Conservation (phyloP, 1,139 yeast genomes). For the Yamadazyma triangularis region DNA sequence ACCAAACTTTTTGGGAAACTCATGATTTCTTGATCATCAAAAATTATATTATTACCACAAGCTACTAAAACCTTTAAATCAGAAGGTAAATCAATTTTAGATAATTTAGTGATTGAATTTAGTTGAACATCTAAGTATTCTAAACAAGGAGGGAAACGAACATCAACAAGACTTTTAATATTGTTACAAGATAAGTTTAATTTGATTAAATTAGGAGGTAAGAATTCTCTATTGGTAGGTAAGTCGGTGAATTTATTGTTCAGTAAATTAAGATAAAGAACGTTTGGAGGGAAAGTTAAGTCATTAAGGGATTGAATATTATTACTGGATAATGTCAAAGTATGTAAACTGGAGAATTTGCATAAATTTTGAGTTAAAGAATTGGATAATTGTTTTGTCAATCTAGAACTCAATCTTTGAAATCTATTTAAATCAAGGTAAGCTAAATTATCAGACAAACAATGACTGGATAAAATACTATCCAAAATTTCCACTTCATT, state of each 20-base stretch:
- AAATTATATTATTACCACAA: slow-evolving; percentile 14
- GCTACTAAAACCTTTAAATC: slow-evolving; percentile 13
- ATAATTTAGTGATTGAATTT: slow-evolving; percentile 12
- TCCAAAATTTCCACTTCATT: slow-evolving; percentile 6
- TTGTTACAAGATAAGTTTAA: slow-evolving; percentile 15
- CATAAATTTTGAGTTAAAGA: slow-evolving; percentile 5
- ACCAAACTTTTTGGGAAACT: slow-evolving; percentile 12
- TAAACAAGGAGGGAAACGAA: slow-evolving; percentile 11
- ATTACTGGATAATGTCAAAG: slow-evolving; percentile 12
- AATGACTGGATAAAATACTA: slow-evolving; percentile 5
- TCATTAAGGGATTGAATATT: slow-evolving; percentile 7
- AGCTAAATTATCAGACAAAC: slow-evolving; percentile 8
- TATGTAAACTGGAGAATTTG: slow-evolving; percentile 9
- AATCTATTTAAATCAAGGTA: slow-evolving; percentile 13
- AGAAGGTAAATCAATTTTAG: slow-evolving; percentile 10
- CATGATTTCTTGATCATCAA: slow-evolving; percentile 11
- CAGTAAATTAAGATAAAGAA: slow-evolving; percentile 11
- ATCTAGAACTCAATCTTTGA: slow-evolving; percentile 8
- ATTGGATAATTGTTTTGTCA: slow-evolving; percentile 3
- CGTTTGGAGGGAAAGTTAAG: slow-evolving; percentile 9
- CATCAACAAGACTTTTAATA: slow-evolving; percentile 7
- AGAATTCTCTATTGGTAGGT: slow-evolving; percentile 9
- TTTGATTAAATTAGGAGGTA: slow-evolving; percentile 12
- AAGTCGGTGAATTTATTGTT: slow-evolving; percentile 11
- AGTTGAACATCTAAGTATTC: slow-evolving; percentile 16